phyloP scores from a whole-genome alignment of 768 basidiomycete genomes.

The Suillus lakei region DNA sequence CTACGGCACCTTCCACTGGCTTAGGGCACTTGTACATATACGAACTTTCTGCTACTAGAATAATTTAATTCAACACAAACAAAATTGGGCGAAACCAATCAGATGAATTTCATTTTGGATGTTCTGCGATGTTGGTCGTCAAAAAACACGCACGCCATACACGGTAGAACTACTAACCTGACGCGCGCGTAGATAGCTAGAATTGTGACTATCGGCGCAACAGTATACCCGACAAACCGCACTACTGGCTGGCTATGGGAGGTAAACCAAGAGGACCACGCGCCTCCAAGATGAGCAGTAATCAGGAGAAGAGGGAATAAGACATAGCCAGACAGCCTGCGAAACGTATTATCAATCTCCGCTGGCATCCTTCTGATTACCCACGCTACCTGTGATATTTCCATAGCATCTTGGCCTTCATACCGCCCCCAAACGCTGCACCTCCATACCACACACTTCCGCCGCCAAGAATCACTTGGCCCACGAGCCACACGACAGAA shows the following conservation, averaged over 20 bases:
- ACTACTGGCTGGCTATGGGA: constrained; percentile 41
- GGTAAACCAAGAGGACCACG: constrained; percentile 64
- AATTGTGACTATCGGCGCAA: constrained; percentile 57
- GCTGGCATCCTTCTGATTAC: not conserved
- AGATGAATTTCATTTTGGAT: constrained; percentile 70
- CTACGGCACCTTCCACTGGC: constrained; percentile 16
- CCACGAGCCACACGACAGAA: constrained; percentile 60
- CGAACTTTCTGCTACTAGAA: constrained; percentile 9
- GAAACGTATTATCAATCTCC: constrained; percentile 4
- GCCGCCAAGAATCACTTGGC: constrained; percentile 67
- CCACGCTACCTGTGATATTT: constrained; percentile 76
- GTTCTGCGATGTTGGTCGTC: constrained; percentile 39
- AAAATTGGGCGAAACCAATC: constrained; percentile 1
- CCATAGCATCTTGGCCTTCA: constrained; percentile 76
- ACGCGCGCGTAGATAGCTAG: constrained; percentile 50
- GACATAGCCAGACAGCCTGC: constrained; percentile 74
- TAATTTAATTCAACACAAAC: constrained; percentile 7
- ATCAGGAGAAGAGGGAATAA: constrained; percentile 63
- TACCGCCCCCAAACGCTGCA: constrained; percentile 68
- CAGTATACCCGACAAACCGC: constrained; percentile 54
- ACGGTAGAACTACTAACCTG: constrained; percentile 45
- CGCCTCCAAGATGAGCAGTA: constrained; percentile 73
- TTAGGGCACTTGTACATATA: constrained; percentile 10
- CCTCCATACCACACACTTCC: constrained; percentile 82
- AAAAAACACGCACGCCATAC: constrained; percentile 1